These are phyloP conservation scores for Fusarium xyrophilum DNA, from an alignment of 2,329 filamentous ascomycete genomes.

Conservation along the genomic window DNA sequence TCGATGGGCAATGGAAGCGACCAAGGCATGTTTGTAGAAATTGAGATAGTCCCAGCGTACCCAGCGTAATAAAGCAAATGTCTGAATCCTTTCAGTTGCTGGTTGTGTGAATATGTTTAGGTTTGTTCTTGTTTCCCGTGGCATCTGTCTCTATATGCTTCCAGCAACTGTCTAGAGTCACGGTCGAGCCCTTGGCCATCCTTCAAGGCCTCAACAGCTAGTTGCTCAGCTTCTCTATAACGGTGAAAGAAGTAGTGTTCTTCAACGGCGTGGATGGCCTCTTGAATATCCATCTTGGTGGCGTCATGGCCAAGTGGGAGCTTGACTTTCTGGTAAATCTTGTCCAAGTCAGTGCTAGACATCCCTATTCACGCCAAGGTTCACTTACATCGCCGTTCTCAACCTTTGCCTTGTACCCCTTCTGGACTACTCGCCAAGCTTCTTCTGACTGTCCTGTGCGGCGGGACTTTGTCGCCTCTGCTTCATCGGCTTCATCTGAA, in stretches of 20 bases:
- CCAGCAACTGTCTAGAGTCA: slow-evolving; percentile 52
- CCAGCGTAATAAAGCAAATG: slow-evolving; percentile 6
- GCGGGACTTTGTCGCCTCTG: slow-evolving; percentile 40
- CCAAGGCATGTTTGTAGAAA: slow-evolving; percentile 13
- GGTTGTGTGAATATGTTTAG: neutral
- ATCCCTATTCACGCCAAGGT: neutral
- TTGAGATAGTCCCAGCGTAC: neutral
- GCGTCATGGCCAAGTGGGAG: slow-evolving; percentile 50
- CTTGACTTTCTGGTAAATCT: slow-evolving; percentile 55
- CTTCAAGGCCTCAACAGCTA: slow-evolving; percentile 49
- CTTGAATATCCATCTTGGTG: slow-evolving; percentile 57
- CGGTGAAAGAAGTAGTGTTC: slow-evolving; percentile 63
- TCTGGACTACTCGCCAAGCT: slow-evolving; percentile 56
- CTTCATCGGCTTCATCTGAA: slow-evolving; percentile 46
- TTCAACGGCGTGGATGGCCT: slow-evolving; percentile 62
- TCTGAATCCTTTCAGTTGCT: neutral
- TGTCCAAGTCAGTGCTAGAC: neutral
- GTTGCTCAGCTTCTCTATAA: slow-evolving; percentile 54
- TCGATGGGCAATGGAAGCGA: neutral
- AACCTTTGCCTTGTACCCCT: slow-evolving; percentile 55
- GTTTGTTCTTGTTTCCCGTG: slow-evolving; percentile 38
- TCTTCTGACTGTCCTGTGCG: slow-evolving; percentile 57
- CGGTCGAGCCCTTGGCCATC: slow-evolving; percentile 49
- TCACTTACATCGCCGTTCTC: slow-evolving; percentile 61
- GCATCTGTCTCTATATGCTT: slow-evolving; percentile 54